Evolutionary conservation across 1,139 yeast species (phyloP).

Genomic region (Yamadazyma taylorii): DNA sequence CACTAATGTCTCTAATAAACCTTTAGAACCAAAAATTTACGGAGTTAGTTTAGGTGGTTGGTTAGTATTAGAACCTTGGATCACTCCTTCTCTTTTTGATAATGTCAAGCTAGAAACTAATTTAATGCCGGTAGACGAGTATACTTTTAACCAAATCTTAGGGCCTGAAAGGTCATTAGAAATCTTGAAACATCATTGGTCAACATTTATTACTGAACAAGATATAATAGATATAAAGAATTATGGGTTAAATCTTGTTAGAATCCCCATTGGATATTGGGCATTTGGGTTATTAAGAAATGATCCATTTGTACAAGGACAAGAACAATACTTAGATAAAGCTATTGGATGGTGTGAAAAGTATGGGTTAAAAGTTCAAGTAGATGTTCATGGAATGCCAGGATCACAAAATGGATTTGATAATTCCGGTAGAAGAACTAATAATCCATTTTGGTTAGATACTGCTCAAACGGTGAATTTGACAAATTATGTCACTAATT

Average conservation of each 20-base stretch:
- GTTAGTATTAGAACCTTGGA: conserved; percentile 31
- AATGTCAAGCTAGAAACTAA: conserved; percentile 12
- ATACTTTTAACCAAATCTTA: conserved; percentile 15
- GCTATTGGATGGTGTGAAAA: conserved; percentile 24
- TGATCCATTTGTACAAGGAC: conserved; percentile 27
- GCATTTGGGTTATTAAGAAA: conserved; percentile 20
- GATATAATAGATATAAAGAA: conserved; percentile 21
- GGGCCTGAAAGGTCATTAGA: conserved; percentile 14
- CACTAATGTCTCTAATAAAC: conserved; percentile 8
- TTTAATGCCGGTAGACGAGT: conserved; percentile 23
- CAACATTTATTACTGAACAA: conserved; percentile 19
- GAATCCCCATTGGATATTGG: conserved; percentile 31
- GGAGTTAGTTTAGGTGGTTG: conserved; percentile 31
- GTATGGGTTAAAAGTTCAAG: conserved; percentile 20
- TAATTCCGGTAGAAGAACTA: conserved; percentile 23
- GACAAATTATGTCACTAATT: conserved; percentile 18
- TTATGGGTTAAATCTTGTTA: conserved; percentile 22
- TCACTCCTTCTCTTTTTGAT: conserved; percentile 25
- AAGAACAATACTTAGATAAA: conserved; percentile 22
- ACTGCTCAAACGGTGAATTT: conserved; percentile 16
- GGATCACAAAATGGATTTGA: conserved; percentile 33
- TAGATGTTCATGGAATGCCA: conserved; percentile 29
- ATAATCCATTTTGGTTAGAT: conserved; percentile 15
- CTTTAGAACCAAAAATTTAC: conserved; percentile 9
- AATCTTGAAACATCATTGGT: conserved; percentile 22